A percentile compares a stretch with the other conserved stretches of the same genome.
Conservation (phyloP, 768 basidiomycete genomes). For the Russula dissimulans region DNA sequence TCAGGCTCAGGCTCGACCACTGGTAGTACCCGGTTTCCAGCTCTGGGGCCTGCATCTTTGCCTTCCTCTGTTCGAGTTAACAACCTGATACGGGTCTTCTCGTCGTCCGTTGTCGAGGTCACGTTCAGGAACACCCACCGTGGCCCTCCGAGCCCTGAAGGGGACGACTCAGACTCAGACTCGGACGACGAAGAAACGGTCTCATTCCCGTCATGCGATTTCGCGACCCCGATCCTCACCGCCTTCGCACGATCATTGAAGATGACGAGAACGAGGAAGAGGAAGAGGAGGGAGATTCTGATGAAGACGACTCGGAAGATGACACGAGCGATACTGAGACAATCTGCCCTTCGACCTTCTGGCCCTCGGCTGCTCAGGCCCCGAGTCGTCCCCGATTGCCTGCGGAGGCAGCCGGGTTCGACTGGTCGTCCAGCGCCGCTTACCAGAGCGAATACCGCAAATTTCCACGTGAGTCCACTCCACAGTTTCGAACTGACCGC, state of each 20-base stretch:
- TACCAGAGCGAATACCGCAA: neutral
- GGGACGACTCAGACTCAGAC: neutral
- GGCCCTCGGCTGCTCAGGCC: too few species aligned
- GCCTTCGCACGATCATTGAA: constrained; percentile 5
- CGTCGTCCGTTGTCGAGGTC: constrained; percentile 1
- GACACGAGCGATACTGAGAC: constrained; percentile 4
- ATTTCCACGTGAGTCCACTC: neutral
- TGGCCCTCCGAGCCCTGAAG: neutral
- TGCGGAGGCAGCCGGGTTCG: too few species aligned
- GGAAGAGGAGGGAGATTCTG: neutral
- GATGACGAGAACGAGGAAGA: too few species aligned
- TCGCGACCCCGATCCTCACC: neutral
- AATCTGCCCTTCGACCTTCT: neutral
- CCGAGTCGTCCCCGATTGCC: neutral
- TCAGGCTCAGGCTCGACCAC: too few species aligned
- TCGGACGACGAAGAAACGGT: neutral
- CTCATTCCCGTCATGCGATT: neutral
- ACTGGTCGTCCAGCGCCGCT: too few species aligned
- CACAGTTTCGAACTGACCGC: neutral
- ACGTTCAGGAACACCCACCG: neutral
- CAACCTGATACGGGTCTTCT: neutral
- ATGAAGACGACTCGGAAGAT: neutral
- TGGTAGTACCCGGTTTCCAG: too few species aligned
- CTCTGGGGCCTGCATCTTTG: neutral
- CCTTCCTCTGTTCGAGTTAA: neutral